Evolutionary conservation across 441 rosid species (phyloP).

Genomic region (Populus tomentosa): DNA sequence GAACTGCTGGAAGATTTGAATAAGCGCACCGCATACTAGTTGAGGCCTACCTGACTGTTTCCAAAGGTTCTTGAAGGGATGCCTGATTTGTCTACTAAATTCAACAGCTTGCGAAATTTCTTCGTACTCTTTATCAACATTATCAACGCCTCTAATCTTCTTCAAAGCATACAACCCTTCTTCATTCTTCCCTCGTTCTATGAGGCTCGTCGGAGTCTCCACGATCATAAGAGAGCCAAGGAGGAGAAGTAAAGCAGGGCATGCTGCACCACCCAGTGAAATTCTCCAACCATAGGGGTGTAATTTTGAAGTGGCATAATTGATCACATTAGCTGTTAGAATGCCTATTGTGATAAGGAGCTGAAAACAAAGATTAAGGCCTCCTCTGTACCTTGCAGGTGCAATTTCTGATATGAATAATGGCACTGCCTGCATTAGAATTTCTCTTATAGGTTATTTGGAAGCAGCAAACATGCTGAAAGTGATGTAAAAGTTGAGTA

Average conservation of each 20-base stretch:
- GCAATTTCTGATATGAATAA: conserved; percentile 81
- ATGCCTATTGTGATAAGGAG: conserved; percentile 67
- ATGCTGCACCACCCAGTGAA: conserved; percentile 62
- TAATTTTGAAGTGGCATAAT: conserved; percentile 40
- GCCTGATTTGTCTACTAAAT: conserved; percentile 32
- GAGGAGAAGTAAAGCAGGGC: conserved; percentile 57
- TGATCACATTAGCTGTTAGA: conserved; percentile 46
- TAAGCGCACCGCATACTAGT: conserved; percentile 39
- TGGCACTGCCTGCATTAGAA: conserved; percentile 61
- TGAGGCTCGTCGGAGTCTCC: conserved; percentile 72
- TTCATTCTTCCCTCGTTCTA: conserved; percentile 53
- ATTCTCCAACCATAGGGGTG: conserved; percentile 59
- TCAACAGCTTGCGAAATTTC: conserved; percentile 52
- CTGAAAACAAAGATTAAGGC: conserved; percentile 62
- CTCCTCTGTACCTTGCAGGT: conserved; percentile 58
- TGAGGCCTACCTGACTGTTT: conserved; percentile 46
- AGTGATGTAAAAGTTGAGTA: neutral
- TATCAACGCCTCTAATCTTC: conserved; percentile 54
- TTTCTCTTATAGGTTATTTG: neutral
- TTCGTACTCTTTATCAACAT: conserved; percentile 41
- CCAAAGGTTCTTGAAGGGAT: conserved; percentile 42
- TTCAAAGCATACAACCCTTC: conserved; percentile 34
- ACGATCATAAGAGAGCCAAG: conserved; percentile 58
- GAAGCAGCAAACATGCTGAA: neutral
- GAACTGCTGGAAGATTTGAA: conserved; percentile 77